Base-by-base conservation (phyloP, 2,329 filamentous ascomycete genomes). In the Dactylella cylindrospora region DNA sequence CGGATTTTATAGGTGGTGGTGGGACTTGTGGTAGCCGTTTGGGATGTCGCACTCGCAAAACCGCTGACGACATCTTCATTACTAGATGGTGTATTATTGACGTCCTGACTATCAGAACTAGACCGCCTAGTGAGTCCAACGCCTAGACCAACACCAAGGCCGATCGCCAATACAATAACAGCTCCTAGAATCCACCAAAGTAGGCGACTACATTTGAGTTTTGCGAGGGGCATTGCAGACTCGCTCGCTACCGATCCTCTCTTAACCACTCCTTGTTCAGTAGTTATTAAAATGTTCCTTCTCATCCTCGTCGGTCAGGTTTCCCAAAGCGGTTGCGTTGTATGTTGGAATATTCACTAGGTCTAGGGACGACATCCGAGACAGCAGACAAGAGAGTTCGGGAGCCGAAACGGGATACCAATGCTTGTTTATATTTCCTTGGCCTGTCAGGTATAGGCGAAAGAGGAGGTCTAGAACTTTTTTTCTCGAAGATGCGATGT, bases 261-360 rank as follows among this genome's bases (percentile, higher is more conserved):
- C 35, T 61, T 61, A n/a, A 53, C 47, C 23, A 61, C 28, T n/a
- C 47, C 47, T 5, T n/a, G 38, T 9, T 46, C 41, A 28, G 55
- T 61, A 10, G 55, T 61, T 32, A 53, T 53, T 22, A 26, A n/a
- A 15, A 61, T 61, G 31, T 45, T 40, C 35, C 38, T 61, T 29
- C 35, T 32, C 46, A 53, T 46, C 13, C 19, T 51, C 33, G 12
- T 10, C 28, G 12, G 3, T 46, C 17, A 23, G 3, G 26, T 31
- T 4, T 5, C 15, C 19, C n/a, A n/a, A n/a, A n/a, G n/a, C n/a
- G n/a, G n/a, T n/a, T n/a, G n/a, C n/a, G n/a, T n/a, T n/a, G n/a
- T n/a, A n/a, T n/a, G n/a, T n/a, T n/a, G n/a, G n/a, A n/a, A n/a
- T n/a, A n/a, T n/a, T n/a, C n/a, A n/a, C n/a, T n/a, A n/a, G n/a